Evolutionary conservation across 2,329 filamentous ascomycete species (phyloP).

Genomic region (Cryphonectria nitschkei): DNA sequence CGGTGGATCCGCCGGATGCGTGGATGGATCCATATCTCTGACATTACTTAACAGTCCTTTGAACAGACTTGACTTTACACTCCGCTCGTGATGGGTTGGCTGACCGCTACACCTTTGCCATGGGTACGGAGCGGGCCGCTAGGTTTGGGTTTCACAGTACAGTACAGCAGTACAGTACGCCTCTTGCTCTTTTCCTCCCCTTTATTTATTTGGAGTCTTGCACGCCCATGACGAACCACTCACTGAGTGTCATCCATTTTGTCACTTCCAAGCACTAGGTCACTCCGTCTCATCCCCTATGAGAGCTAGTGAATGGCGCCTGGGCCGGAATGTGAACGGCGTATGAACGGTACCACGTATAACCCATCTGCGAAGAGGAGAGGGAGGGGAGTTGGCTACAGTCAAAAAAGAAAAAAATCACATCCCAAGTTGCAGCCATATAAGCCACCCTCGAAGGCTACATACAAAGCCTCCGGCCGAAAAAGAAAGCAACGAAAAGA

Average conservation of each 20-base stretch:
- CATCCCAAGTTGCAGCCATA: neutral
- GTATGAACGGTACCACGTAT: neutral
- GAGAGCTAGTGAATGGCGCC: neutral
- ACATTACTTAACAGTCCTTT: neutral
- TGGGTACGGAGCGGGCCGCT: neutral
- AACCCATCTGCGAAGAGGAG: neutral
- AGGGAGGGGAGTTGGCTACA: neutral
- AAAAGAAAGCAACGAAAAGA: neutral
- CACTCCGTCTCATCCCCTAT: neutral
- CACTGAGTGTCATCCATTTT: neutral
- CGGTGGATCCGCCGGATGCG: constrained; percentile 1
- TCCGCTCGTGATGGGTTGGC: constrained; percentile 11
- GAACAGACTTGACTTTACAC: neutral
- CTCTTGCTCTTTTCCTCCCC: neutral
- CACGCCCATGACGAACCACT: neutral
- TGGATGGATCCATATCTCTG: constrained; percentile 6
- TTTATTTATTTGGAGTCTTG: neutral
- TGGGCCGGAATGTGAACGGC: neutral
- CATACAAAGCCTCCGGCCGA: too few species aligned
- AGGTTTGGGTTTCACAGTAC: neutral
- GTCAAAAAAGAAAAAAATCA: neutral
- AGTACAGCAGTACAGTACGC: neutral
- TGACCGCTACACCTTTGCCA: constrained; percentile 10
- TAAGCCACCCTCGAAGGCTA: neutral
- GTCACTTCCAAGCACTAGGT: neutral